These are phyloP conservation scores for Tulasnella sp. DNA, from an alignment of 768 basidiomycete species.

Conservation along the genomic window DNA sequence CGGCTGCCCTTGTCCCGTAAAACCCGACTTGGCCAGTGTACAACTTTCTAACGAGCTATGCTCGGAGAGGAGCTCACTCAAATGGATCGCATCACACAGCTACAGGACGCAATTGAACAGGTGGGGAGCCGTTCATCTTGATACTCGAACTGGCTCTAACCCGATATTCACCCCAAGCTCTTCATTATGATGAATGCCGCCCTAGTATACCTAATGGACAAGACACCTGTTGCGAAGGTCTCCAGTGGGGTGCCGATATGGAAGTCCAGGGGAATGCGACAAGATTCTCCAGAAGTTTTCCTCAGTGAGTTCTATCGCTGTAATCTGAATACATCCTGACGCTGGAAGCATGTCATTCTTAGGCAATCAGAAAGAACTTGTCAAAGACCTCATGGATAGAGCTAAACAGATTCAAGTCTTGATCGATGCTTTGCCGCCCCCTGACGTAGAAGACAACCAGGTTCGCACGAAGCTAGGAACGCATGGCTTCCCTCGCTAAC, in stretches of 20 bases:
- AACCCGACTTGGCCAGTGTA: neutral
- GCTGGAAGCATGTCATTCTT: neutral
- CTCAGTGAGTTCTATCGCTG: slow-evolving; percentile 40
- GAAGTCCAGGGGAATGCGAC: slow-evolving; percentile 57
- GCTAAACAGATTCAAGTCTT: slow-evolving; percentile 84
- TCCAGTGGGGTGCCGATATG: slow-evolving; percentile 74
- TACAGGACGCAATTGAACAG: slow-evolving; percentile 89
- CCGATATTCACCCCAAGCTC: slow-evolving; percentile 37
- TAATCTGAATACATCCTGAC: neutral
- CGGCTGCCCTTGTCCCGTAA: neutral
- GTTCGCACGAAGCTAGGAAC: slow-evolving; percentile 28
- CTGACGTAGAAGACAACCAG: slow-evolving; percentile 69
- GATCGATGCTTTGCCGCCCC: slow-evolving; percentile 65
- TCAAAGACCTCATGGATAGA: slow-evolving; percentile 69
- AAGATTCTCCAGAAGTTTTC: slow-evolving; percentile 60
- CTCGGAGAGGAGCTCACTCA: slow-evolving; percentile 25
- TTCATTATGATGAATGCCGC: slow-evolving; percentile 80
- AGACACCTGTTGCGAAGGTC: slow-evolving; percentile 68
- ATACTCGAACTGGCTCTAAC: neutral
- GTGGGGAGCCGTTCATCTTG: slow-evolving; percentile 33
- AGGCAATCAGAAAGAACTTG: slow-evolving; percentile 81
- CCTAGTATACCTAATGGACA: slow-evolving; percentile 66
- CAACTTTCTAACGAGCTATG: slow-evolving; percentile 12
- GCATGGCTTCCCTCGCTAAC: neutral
- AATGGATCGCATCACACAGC: slow-evolving; percentile 94